phyloP scores from a whole-genome alignment of 768 basidiomycete genomes.

The Naganishia kalamii region DNA sequence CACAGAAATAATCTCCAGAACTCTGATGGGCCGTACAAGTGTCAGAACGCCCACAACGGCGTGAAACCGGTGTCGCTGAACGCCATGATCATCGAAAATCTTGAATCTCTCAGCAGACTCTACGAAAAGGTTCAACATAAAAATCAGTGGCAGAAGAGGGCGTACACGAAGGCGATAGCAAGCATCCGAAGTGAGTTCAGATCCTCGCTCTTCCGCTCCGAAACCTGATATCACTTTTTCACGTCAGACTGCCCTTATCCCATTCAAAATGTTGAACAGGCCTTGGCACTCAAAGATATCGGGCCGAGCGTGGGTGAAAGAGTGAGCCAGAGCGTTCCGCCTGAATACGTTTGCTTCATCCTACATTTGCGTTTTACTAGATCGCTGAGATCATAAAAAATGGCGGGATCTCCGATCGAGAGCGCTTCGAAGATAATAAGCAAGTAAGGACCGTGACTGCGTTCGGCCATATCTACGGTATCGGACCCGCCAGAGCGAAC shows the following conservation, averaged over 20 bases:
- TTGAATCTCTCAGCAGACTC: slow-evolving; percentile 4
- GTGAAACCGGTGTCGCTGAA: slow-evolving; percentile 21
- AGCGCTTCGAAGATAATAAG: slow-evolving; percentile 37
- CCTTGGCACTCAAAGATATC: too few relatives aligned
- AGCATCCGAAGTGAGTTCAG: slow-evolving; percentile 32
- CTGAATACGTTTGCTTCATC: too few relatives aligned
- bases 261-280: too few relatives aligned
- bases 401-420: slow-evolving; percentile 19
- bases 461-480: slow-evolving; percentile 79
- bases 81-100: slow-evolving; percentile 9
- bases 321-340: too few relatives aligned
- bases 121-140: slow-evolving; percentile 13
- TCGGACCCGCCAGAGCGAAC: slow-evolving; percentile 64
- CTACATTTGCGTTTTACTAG: slow-evolving; percentile 20
- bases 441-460: slow-evolving; percentile 36
- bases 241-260: too few relatives aligned
- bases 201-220: neutral
- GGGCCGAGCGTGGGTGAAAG: too few relatives aligned
- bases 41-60: slow-evolving; percentile 30
- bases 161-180: slow-evolving; percentile 26
- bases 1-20: neutral
- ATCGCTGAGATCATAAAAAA: slow-evolving; percentile 37
- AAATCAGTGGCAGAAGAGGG: slow-evolving; percentile 1
- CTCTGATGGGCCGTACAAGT: slow-evolving; percentile 36
- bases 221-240: too few relatives aligned